Evolutionary conservation across 192 early-diverging fungal species (phyloP).

Genomic region (Dispira simplex): DNA sequence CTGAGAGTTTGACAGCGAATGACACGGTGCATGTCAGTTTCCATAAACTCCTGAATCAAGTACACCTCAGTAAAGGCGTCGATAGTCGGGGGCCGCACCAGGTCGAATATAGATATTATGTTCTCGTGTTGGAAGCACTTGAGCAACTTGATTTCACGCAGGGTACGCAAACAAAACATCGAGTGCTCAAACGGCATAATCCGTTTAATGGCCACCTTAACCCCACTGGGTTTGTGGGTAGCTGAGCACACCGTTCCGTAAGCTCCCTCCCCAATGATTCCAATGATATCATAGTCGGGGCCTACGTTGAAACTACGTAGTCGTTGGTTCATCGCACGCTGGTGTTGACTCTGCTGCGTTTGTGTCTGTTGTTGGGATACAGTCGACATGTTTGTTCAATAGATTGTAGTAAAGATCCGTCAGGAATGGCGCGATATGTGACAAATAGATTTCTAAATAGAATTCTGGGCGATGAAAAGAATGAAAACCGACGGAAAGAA

Average conservation of each 20-base stretch:
- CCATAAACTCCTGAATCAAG: constrained; percentile 64
- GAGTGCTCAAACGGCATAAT: constrained; percentile 75
- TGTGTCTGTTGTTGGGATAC: constrained; percentile 14
- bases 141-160: constrained; percentile 73
- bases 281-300: constrained; percentile 66
- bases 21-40: constrained; percentile 81
- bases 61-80: constrained; percentile 72
- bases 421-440: too few species aligned
- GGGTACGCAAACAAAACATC: constrained; percentile 68
- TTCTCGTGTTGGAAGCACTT: constrained; percentile 78
- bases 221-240: constrained; percentile 58
- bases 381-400: neutral
- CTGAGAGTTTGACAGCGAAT: constrained; percentile 69
- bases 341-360: constrained; percentile 22
- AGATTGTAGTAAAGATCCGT: too few species aligned
- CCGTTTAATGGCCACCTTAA: constrained; percentile 84
- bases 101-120: constrained; percentile 61
- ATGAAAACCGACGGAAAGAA: neutral
- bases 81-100: constrained; percentile 52
- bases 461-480: neutral
- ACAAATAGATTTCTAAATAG: neutral
- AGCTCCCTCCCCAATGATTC: constrained; percentile 83
- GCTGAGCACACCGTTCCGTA: constrained; percentile 89
- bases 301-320: constrained; percentile 51
- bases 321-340: constrained; percentile 25